Conservation (phyloP, 2,329 filamentous ascomycete genomes). For the Teratosphaeria gauchensis region DNA sequence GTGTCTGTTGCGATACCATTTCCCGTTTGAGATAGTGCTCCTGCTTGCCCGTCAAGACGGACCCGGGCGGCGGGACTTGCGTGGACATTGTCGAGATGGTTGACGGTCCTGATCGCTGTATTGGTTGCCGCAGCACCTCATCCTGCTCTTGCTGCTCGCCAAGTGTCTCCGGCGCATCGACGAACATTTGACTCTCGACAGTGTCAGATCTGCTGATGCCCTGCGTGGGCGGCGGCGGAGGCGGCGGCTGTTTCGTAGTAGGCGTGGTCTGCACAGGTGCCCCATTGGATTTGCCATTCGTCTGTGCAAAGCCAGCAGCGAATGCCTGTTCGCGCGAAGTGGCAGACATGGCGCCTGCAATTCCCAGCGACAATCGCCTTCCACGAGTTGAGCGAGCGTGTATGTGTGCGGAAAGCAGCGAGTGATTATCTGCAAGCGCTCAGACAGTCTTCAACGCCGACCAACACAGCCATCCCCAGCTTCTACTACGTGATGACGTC, state of each 20-base stretch:
- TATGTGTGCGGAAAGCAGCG: background rate
- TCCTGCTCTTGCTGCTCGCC: conserved; percentile 1
- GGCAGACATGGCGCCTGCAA: background rate
- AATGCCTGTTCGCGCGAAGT: background rate
- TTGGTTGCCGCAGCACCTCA: conserved; percentile 10
- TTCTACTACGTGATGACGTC: background rate
- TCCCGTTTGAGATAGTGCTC: conserved; percentile 98
- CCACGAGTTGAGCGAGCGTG: background rate
- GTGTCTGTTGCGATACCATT: conserved; percentile 80
- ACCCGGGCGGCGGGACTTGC: conserved; percentile 41
- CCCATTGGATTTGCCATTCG: conserved; percentile 2
- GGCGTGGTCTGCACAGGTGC: conserved; percentile 2
- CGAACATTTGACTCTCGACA: conserved; percentile 20
- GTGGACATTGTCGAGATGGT: conserved; percentile 30
- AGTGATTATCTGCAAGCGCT: background rate
- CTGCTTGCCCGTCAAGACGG: conserved; percentile 82
- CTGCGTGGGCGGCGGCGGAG: background rate
- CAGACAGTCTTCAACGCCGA: background rate
- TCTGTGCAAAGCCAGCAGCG: background rate
- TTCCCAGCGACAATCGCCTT: background rate
- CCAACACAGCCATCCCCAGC: background rate
- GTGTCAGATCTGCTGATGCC: conserved; percentile 13
- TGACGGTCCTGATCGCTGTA: conserved; percentile 16
- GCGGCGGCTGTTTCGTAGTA: background rate
- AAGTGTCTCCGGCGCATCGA: conserved; percentile 19